Evolutionary conservation across 805 yeast species (phyloP), one percentile per base, ranked within the genome.

Genomic region (Sugiyamaella boreocaroliniensis): DNA sequence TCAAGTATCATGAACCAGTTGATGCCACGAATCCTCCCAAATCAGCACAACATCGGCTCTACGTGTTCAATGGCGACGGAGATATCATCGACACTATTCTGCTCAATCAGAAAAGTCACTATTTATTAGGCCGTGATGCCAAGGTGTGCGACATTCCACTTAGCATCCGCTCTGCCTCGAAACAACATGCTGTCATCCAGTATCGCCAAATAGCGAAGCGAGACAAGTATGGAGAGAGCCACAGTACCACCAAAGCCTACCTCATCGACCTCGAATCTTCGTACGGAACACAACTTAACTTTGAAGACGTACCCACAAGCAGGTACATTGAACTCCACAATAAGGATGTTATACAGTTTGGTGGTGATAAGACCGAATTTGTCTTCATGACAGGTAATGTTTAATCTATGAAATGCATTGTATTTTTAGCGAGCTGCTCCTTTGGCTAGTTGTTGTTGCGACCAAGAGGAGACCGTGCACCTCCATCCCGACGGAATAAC

Each of bases 161-260:
- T 1, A 67, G 67, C 6, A 68, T 70, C 46, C 68, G 64, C 26
- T 62, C 70, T 1, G 71, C 75, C 49, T 73, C 78, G 0, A 71
- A 71, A 61, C 79, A 77, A 57, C 81, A 77, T 58, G 79, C 80
- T 18, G 80, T 68, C 0, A 64, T 77, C 7, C 81, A 77, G 55
- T 76, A 73, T 55, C 62, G 77, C 9, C 40, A 16, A 7, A 54
- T 54, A 18, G n/a, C 34, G 20, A 46, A 48, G 11, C 43, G 40
- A 10, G 53, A 53, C 43, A 48, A 52, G 45, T 59, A 55, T 44
- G 61, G 61, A 16, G 60, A 58, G 6, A 46, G 43, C 15, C 47
- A 29, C n/a, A 34, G 16, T 9, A 29, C 29, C 37, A 49, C 66
- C 22, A 60, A 60, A n/a, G 73, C 74, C 5, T 77, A 74, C 54